Conservation (phyloP, 2,329 filamentous ascomycete species). For the Diaporthe sp. region DNA sequence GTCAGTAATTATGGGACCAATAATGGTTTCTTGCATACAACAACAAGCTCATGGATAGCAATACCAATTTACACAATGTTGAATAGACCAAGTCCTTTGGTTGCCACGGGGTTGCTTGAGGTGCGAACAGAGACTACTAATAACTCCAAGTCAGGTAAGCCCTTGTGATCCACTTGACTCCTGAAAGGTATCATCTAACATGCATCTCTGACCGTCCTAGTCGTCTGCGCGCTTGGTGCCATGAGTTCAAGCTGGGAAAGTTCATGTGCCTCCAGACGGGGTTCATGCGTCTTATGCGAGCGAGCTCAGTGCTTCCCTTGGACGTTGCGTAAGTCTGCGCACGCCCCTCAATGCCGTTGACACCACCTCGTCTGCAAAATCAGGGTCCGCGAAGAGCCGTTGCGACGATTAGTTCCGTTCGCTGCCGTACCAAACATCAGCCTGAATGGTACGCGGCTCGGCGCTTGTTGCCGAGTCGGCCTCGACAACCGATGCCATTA, state of each 20-base stretch:
- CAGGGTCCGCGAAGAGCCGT: not conserved
- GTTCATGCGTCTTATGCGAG: not conserved
- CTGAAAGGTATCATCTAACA: not conserved
- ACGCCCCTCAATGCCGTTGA: not conserved
- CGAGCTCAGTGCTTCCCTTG: not conserved
- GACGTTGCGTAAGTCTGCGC: not conserved
- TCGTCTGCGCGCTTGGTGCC: not conserved
- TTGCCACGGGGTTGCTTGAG: not conserved
- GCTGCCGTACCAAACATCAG: not conserved
- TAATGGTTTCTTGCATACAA: not conserved
- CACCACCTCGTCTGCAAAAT: not conserved
- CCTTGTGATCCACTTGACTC: not conserved
- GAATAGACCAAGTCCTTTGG: not conserved
- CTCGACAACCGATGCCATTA: conserved; percentile 1
- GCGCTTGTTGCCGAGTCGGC: conserved; percentile 20
- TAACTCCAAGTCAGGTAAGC: not conserved
- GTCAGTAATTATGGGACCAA: not conserved
- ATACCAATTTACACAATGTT: not conserved
- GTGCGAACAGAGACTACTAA: not conserved
- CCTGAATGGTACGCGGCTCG: not conserved
- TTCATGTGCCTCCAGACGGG: no score
- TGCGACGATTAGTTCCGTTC: not conserved
- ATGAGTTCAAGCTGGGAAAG: not conserved
- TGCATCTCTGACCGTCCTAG: not conserved
- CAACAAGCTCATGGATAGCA: conserved; percentile 1